phyloP scores from a whole-genome alignment of 2,329 filamentous ascomycete species.

The Biscogniauxia marginata region DNA sequence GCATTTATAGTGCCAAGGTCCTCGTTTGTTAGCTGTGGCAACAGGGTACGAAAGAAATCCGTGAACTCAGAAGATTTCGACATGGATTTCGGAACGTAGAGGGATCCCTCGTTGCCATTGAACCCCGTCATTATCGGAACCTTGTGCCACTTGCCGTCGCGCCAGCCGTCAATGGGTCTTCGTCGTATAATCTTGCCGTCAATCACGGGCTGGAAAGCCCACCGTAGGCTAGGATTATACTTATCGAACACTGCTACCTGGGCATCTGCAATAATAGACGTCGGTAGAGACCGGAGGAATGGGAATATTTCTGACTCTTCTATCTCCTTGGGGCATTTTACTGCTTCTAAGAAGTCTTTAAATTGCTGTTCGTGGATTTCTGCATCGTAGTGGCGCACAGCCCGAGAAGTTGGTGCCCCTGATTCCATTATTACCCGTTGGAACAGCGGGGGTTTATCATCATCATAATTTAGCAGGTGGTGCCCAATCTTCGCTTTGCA shows the following conservation, averaged over 20 bases:
- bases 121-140: constrained; percentile 43
- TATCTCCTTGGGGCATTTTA: constrained; percentile 41
- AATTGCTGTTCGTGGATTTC: constrained; percentile 50
- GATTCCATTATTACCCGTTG: constrained; percentile 40
- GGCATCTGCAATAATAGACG: constrained; percentile 29
- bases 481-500: constrained; percentile 48
- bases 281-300: constrained; percentile 40
- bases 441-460: constrained; percentile 36
- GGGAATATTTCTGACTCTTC: constrained; percentile 45
- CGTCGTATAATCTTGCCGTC: constrained; percentile 30
- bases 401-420: constrained; percentile 39
- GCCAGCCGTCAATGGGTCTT: constrained; percentile 27
- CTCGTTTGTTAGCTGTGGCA: constrained; percentile 36
- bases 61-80: constrained; percentile 34
- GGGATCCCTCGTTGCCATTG: constrained; percentile 42
- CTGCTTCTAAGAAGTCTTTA: constrained; percentile 45
- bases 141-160: constrained; percentile 28
- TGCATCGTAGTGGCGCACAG: constrained; percentile 42
- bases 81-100: constrained; percentile 41
- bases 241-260: constrained; percentile 34
- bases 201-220: constrained; percentile 57
- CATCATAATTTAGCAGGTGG: constrained; percentile 45
- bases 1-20: constrained; percentile 36
- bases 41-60: constrained; percentile 38
- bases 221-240: constrained; percentile 37